A percentile compares a stretch with the other conserved stretches of the same genome.
Conservation (phyloP, 148 eudicot genomes). For the Rhododendron ovatum region DNA sequence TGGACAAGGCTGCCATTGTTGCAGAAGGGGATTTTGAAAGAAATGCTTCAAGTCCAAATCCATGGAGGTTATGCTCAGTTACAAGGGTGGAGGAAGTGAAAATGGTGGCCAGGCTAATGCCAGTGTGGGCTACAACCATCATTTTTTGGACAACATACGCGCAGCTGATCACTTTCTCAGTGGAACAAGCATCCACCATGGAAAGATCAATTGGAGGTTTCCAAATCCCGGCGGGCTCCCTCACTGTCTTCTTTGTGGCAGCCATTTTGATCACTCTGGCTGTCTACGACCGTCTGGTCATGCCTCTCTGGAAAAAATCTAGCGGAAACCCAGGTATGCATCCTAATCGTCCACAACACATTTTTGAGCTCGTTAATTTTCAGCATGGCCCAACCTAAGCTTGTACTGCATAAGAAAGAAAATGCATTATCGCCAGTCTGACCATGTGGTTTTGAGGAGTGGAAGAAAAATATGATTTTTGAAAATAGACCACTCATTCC, state of each 20-base stretch:
- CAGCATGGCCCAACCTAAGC: not conserved
- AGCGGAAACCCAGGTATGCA: constrained; percentile 56
- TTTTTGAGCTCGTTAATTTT: not conserved
- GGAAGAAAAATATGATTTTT: not conserved
- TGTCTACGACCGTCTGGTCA: constrained; percentile 55
- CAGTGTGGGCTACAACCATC: constrained; percentile 86
- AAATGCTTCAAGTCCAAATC: constrained; percentile 31
- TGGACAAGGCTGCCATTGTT: constrained; percentile 95
- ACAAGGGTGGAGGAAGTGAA: constrained; percentile 83
- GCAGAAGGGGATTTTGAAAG: constrained; percentile 50
- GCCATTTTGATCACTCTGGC: constrained; percentile 61
- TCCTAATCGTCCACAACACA: not conserved
- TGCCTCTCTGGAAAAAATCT: constrained; percentile 60
- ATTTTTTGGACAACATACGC: constrained; percentile 82
- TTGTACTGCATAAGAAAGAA: not conserved
- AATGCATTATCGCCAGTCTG: not conserved
- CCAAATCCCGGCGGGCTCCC: constrained; percentile 70
- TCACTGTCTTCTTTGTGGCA: constrained; percentile 68
- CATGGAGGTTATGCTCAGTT: constrained; percentile 75
- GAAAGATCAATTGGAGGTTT: constrained; percentile 53
- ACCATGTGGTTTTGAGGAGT: not conserved
- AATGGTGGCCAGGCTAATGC: constrained; percentile 65
- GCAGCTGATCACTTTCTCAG: constrained; percentile 83
- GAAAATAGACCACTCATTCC: not conserved
- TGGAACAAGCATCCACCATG: constrained; percentile 79